phyloP scores from a whole-genome alignment of 2,329 filamentous ascomycete genomes.

The Fusarium abutilonis region DNA sequence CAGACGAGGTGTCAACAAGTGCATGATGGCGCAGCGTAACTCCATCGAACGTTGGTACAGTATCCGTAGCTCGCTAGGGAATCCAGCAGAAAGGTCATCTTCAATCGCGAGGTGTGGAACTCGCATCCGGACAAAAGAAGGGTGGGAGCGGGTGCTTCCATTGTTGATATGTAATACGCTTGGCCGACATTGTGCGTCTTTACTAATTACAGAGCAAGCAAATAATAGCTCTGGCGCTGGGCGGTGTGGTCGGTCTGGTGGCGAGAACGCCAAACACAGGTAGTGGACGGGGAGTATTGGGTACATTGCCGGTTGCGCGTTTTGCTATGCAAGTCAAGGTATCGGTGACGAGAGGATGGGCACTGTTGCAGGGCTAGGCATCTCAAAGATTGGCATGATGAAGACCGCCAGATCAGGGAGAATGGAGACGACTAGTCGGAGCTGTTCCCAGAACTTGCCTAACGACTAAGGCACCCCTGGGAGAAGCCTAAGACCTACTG shows the following conservation, averaged over 20 bases:
- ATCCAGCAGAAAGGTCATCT: slow-evolving; percentile 19
- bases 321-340: slow-evolving; percentile 14
- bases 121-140: slow-evolving; percentile 6
- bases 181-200: slow-evolving; percentile 10
- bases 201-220: neutral
- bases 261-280: slow-evolving; percentile 19
- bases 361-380: slow-evolving; percentile 10
- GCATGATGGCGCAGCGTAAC: slow-evolving; percentile 38
- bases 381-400: neutral
- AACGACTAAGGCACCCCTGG: slow-evolving; percentile 8
- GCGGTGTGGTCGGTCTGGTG: slow-evolving; percentile 28
- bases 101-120: slow-evolving; percentile 27
- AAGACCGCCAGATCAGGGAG: slow-evolving; percentile 10
- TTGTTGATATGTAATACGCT: neutral
- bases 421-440: slow-evolving; percentile 1
- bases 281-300: slow-evolving; percentile 15
- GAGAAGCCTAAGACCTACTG: neutral
- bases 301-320: slow-evolving; percentile 9
- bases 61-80: slow-evolving; percentile 19
- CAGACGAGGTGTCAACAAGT: slow-evolving; percentile 36
- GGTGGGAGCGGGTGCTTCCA: slow-evolving; percentile 28
- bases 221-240: slow-evolving; percentile 13
- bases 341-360: slow-evolving; percentile 1
- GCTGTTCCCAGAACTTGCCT: slow-evolving; percentile 7
- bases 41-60: slow-evolving; percentile 7